Conservation (phyloP, 495 filamentous ascomycete species). For the Neurospora sp. region DNA sequence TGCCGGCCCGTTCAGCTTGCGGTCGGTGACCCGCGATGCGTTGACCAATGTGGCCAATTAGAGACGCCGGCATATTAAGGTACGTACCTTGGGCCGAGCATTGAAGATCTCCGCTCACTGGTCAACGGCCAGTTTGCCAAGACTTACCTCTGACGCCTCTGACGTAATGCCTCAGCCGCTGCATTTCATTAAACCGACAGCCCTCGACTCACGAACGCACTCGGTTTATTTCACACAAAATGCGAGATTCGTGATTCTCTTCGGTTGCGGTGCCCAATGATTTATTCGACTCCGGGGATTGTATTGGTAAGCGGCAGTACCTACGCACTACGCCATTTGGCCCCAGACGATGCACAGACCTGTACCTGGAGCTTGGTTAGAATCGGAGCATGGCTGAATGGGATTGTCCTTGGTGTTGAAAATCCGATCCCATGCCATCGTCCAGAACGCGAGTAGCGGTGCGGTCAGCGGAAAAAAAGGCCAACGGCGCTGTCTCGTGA, state of each 20-base stretch:
- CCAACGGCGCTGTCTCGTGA: neutral
- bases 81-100: neutral
- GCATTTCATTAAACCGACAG: neutral
- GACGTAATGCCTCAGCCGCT: conserved; percentile 9
- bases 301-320: neutral
- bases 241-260: neutral
- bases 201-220: neutral
- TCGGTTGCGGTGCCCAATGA: neutral
- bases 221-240: neutral
- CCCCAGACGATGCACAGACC: neutral
- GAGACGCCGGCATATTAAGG: neutral
- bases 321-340: neutral
- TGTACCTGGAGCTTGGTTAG: neutral
- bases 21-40: neutral
- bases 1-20: neutral
- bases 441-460: too few relatives aligned
- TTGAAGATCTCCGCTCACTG: neutral
- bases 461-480: neutral
- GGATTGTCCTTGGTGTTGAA: neutral
- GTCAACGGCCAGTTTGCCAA: neutral
- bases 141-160: conserved; percentile 5
- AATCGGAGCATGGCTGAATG: neutral
- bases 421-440: neutral
- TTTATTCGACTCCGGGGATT: neutral
- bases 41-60: neutral